Evolutionary conservation across 225 moss, liverwort and hornwort species (phyloP), one percentile per base, ranked within the genome.

Genomic region (Marchantia polymorpha): DNA sequence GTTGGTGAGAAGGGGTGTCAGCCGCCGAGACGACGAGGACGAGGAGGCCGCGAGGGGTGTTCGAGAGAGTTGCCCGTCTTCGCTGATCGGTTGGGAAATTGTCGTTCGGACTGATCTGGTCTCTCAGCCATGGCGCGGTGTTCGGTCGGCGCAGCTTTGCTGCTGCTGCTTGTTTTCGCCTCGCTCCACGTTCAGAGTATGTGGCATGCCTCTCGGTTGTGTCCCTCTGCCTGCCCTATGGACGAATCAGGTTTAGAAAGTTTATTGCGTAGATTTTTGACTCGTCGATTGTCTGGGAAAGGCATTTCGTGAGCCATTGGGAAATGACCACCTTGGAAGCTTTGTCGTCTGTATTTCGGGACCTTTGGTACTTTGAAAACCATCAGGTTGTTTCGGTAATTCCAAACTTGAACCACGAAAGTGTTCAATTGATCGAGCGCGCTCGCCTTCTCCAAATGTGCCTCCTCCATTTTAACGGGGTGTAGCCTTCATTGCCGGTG

Each of bases 111-210:
- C 60, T 27, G 64, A 77, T 77, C 77, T 77, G 64, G 60, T 77
- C 15, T 60, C 46, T 29, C 67, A 31, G 64, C 52, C 31, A 86
- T 86, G 86, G 86, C 83, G 64, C 83, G 83, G 70, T 74, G 78
- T 77, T 81, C 81, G 64, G 46, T 81, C 30, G 75, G 78, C 54
- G 78, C 83, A 47, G 78, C 47, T 27, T 30, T 86, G 48, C 71
- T 86, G 64, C 74, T 86, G 64, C 78, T 86, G 78, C 71, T 86
- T 17, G 81, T 77, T 70, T 72, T 86, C 22, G 81, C 86, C 19
- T 86, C 81, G 23, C 25, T 86, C 3, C 81, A 86, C 50, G 83
- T 83, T 46, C 86, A 83, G 78, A 86, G 86, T 86, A 86, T 27
- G 86, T 71, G 22, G 46, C 0, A 22, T 74, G 12, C 54, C 22